Evolutionary conservation across 1,284 basidiomycete genomes (phyloP).

Genomic region (Sanguinoderma infundibulare): DNA sequence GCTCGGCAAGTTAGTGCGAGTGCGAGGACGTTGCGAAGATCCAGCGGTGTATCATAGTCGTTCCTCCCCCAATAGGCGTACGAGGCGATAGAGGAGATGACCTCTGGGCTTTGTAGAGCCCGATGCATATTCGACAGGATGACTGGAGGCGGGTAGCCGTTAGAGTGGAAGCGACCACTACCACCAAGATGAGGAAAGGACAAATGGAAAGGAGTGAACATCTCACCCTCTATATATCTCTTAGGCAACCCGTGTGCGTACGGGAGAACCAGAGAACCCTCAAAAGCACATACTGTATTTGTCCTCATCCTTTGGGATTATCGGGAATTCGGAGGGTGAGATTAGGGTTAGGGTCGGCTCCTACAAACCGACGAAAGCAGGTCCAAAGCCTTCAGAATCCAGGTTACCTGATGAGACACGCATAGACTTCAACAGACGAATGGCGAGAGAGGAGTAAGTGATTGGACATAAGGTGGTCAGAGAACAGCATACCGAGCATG

Average conservation of each 20-base stretch:
- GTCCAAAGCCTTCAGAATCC: neutral
- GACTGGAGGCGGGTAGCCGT: neutral
- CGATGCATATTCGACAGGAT: neutral
- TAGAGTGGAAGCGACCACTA: neutral
- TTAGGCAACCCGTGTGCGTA: neutral
- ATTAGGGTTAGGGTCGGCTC: neutral
- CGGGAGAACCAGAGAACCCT: neutral
- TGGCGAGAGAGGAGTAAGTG: neutral
- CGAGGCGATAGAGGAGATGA: neutral
- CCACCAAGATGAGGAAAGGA: neutral
- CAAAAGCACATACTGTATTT: neutral
- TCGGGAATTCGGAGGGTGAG: neutral
- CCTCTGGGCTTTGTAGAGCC: neutral
- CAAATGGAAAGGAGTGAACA: neutral
- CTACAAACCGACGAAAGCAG: no score
- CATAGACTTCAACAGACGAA: no score
- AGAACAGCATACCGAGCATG: neutral
- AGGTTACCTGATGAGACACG: no score
- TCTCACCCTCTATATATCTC: neutral
- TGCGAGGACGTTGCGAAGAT: conserved; percentile 10
- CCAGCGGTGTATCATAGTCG: neutral
- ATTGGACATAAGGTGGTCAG: neutral
- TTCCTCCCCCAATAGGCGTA: conserved; percentile 18
- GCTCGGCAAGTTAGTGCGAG: conserved; percentile 17
- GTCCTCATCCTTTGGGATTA: neutral